A percentile compares a stretch with the other conserved stretches of the same genome.
Conservation (phyloP, 129 eudicot genomes). For the Escallonia herrerae region DNA sequence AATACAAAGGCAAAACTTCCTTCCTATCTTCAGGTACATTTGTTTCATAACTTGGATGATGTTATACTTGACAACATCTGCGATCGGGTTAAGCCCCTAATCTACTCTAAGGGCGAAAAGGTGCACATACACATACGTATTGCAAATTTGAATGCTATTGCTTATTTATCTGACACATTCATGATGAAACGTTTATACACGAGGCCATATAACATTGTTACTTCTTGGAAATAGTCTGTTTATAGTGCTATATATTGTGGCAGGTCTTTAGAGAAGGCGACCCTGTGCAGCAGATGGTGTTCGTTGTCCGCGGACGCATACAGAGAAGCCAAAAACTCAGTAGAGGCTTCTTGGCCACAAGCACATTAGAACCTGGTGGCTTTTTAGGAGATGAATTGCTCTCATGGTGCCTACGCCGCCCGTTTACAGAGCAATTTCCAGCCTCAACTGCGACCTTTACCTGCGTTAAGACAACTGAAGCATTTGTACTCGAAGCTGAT, state of each 20-base stretch:
- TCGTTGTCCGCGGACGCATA: conserved; percentile 38
- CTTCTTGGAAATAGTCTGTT: background rate
- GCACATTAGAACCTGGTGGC: conserved; percentile 34
- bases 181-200: background rate
- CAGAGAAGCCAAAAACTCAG: conserved; percentile 46
- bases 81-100: conserved; percentile 43
- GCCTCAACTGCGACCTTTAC: conserved; percentile 53
- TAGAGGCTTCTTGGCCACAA: conserved; percentile 40
- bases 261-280: conserved; percentile 63
- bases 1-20: too few species aligned
- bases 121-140: conserved; percentile 4
- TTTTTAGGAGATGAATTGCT: conserved; percentile 56
- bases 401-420: conserved; percentile 47
- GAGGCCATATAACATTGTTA: background rate
- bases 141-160: too few species aligned
- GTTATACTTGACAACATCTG: conserved; percentile 60
- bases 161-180: background rate
- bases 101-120: conserved; percentile 54
- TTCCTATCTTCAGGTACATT: conserved; percentile 37
- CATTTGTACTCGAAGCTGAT: conserved; percentile 44
- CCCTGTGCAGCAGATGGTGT: conserved; percentile 49
- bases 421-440: conserved; percentile 31
- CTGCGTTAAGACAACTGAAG: conserved; percentile 42
- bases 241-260: background rate
- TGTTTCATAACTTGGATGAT: conserved; percentile 50